Evolutionary conservation across 192 early-diverging fungal genomes (phyloP).

Genomic region (Coemansia furcata): DNA sequence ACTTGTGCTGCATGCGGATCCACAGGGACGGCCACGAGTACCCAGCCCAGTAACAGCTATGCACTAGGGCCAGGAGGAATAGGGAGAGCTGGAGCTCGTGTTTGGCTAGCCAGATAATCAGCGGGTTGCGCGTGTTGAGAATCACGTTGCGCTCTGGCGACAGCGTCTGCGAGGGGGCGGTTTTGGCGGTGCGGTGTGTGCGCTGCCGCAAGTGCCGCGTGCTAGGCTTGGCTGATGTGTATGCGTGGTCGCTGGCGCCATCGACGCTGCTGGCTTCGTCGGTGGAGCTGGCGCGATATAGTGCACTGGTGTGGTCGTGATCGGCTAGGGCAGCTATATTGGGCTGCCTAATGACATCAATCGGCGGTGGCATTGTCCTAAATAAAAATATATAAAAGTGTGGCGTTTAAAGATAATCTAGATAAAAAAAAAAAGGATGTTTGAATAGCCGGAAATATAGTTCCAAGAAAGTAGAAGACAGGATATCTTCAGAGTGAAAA

Average conservation of each 20-base stretch:
- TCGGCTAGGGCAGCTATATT: background rate
- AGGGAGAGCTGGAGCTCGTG: conserved; percentile 34
- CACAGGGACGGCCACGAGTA: conserved; percentile 32
- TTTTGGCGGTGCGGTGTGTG: conserved; percentile 9
- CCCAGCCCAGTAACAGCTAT: conserved; percentile 29
- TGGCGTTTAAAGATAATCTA: background rate
- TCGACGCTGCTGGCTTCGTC: background rate
- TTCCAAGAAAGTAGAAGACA: background rate
- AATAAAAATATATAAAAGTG: background rate
- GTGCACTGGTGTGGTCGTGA: background rate
- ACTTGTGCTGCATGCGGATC: conserved; percentile 34
- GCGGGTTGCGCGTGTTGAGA: conserved; percentile 35
- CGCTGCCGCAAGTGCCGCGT: conserved; percentile 9
- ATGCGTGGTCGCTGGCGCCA: background rate
- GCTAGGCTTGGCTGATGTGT: background rate
- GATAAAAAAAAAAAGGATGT: background rate
- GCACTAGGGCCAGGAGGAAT: conserved; percentile 17
- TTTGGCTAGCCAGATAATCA: conserved; percentile 38
- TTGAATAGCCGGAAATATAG: background rate
- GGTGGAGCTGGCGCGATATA: conserved; percentile 1
- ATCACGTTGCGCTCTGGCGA: conserved; percentile 21
- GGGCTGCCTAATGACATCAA: conserved; percentile 14
- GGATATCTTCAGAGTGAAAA: background rate
- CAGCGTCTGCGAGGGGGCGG: background rate
- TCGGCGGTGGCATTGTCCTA: conserved; percentile 9